phyloP scores from a whole-genome alignment of 169 alveolate species.

The Eimeria acervulina region DNA sequence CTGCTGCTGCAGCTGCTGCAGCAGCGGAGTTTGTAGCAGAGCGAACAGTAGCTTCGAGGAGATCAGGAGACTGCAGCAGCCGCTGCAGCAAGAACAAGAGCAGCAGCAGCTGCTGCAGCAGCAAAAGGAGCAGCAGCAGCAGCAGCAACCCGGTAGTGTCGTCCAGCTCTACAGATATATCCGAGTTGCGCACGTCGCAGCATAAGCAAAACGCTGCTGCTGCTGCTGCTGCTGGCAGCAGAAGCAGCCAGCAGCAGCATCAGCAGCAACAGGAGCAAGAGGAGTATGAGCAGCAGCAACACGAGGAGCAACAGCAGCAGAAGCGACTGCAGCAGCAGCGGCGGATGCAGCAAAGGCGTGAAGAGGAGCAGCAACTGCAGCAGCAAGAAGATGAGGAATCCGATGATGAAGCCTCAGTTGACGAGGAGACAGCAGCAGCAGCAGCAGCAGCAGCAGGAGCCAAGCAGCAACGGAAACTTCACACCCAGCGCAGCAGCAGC shows the following conservation, averaged over 20 bases:
- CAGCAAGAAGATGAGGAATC: conserved; percentile 9
- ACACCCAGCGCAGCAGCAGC: background rate
- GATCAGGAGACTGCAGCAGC: background rate
- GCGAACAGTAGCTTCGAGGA: background rate
- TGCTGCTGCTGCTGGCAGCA: too few species aligned
- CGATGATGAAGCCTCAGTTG: background rate
- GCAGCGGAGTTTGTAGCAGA: background rate
- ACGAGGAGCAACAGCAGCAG: background rate
- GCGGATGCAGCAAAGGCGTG: background rate
- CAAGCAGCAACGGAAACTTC: background rate
- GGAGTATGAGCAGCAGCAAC: background rate
- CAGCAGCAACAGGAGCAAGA: background rate
- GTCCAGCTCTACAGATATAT: too few species aligned
- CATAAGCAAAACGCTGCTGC: too few species aligned
- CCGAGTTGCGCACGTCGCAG: too few species aligned
- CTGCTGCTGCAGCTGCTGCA: too few species aligned
- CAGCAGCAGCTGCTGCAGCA: conserved; percentile 18
- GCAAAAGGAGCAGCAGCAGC: background rate
- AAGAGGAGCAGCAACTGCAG: background rate
- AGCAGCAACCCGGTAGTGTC: background rate
- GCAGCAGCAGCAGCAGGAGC: conserved; percentile 17
- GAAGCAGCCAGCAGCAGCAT: background rate
- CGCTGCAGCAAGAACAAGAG: background rate
- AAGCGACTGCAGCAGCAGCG: background rate
- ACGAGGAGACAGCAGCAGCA: background rate